phyloP scores from a whole-genome alignment of 495 filamentous ascomycete genomes.

The Endocarpon pusillum region DNA sequence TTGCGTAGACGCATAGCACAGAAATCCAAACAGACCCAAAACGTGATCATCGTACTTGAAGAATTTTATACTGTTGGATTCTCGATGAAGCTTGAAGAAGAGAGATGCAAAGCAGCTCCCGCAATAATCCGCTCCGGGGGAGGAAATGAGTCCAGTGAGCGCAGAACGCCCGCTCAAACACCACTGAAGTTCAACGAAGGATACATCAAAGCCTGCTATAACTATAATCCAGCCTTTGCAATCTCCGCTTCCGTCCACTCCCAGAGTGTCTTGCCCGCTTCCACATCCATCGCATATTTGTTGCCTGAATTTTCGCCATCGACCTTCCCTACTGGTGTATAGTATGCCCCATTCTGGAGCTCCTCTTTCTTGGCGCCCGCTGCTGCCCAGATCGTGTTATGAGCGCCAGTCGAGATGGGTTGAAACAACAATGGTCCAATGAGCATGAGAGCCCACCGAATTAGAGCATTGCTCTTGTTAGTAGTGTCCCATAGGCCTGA shows the following conservation, averaged over 20 bases:
- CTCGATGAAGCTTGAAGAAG: no score
- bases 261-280: conserved; percentile 36
- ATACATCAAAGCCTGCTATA: no score
- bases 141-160: no score
- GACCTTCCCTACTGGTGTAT: conserved; percentile 35
- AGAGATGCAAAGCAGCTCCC: no score
- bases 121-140: no score
- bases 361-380: conserved; percentile 17
- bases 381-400: conserved; percentile 44
- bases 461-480: conserved; percentile 11
- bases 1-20: no score
- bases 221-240: conserved; percentile 7
- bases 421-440: conserved; percentile 12
- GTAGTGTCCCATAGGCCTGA: conserved; percentile 33
- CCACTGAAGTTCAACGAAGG: no score
- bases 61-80: no score
- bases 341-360: conserved; percentile 38
- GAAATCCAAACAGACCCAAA: no score
- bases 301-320: conserved; percentile 9
- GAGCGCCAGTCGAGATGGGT: conserved; percentile 28
- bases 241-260: conserved; percentile 45
- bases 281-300: conserved; percentile 25
- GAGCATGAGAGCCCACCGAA: conserved; percentile 12
- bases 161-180: no score
- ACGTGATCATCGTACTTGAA: no score